Base-by-base conservation (phyloP, 495 filamentous ascomycete genomes). In the Lasiosphaeria miniovina region DNA sequence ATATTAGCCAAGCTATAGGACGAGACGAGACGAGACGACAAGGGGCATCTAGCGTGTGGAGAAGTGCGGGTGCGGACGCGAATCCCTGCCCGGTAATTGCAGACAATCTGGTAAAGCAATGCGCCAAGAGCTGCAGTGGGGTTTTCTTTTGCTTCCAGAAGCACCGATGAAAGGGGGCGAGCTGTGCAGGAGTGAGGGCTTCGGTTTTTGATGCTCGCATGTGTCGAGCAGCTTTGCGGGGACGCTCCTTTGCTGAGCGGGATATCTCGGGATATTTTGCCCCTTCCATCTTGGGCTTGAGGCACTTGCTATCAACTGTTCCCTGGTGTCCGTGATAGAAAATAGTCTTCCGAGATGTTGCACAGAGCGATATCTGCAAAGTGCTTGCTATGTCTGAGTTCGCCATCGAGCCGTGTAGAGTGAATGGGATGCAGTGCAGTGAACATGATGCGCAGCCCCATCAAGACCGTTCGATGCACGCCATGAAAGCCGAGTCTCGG, bases 1-100 rank as follows among this genome's bases (percentile, higher is more conserved):
- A 74, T 76, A 77, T 81, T 81, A 80, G 77, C 59, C 68, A 58
- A 74, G 59, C 67, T 74, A 71, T 66, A 66, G 58, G 61, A 63
- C 24, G 58, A 59, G 61, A 63, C 24, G 58, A 64, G 65, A 63
- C 54, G 59, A 43, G 54, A 48, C 35, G 15, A n/a, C 8, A 46
- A 4, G 43, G 8, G 15, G 43, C 8, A 5, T 52, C 45, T 65
- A 64, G 62, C 61, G 61, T 52, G 56, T 43, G 50, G 58, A 52
- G 40, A 60, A 50, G 54, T 51, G 36, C 35, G 59, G 49, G 45
- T 46, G 36, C 50, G 36, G 24, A 60, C 60, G 63, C 70, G 65
- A 52, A 70, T 58, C 68, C 70, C 64, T 71, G 67, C 55, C 36
- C 41, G 32, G 49, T 35, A 60, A 62, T 60, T 55, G 53, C 41